Conservation (phyloP, 2,329 filamentous ascomycete species). For the Aspergillus clavatus region DNA sequence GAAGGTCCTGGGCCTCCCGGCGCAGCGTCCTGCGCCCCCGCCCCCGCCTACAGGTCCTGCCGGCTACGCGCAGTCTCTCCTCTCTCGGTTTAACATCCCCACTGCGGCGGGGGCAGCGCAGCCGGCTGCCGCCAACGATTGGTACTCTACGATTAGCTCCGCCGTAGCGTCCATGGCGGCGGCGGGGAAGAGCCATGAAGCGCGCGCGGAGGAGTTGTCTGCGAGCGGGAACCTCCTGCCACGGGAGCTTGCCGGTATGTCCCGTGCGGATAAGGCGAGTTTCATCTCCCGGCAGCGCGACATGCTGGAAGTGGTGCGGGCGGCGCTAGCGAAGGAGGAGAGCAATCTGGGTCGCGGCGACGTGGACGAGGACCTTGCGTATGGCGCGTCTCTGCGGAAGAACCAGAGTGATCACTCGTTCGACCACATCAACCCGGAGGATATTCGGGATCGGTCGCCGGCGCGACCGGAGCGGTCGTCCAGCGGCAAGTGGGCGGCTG, state of each 20-base stretch:
- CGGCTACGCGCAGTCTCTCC: conserved; percentile 72
- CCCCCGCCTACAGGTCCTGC: conserved; percentile 37
- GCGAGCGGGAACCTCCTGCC: conserved; percentile 65
- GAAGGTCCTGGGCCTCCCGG: conserved; percentile 72
- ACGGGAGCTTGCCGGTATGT: conserved; percentile 57
- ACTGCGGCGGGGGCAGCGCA: conserved; percentile 46
- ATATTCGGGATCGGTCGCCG: conserved; percentile 35
- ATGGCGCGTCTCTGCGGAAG: conserved; percentile 57
- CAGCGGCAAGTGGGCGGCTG: conserved; percentile 27
- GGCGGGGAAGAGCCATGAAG: conserved; percentile 34
- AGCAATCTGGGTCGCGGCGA: conserved; percentile 48
- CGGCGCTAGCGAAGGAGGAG: conserved; percentile 75
- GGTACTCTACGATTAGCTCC: conserved; percentile 72
- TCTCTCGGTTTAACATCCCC: conserved; percentile 82
- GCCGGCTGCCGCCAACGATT: conserved; percentile 57
- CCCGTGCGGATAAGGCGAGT: conserved; percentile 60
- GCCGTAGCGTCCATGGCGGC: conserved; percentile 62
- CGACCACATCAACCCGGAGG: conserved; percentile 78
- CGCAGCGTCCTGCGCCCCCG: conserved; percentile 48
- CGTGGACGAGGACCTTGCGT: conserved; percentile 36
- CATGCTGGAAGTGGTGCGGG: conserved; percentile 66
- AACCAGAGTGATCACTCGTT: conserved; percentile 85
- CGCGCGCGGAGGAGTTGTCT: conserved; percentile 48
- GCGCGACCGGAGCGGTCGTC: conserved; percentile 11
- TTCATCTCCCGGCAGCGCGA: conserved; percentile 79